These are phyloP conservation scores for Strobilomyces confusus DNA, from an alignment of 768 basidiomycete species.

Conservation along the genomic window DNA sequence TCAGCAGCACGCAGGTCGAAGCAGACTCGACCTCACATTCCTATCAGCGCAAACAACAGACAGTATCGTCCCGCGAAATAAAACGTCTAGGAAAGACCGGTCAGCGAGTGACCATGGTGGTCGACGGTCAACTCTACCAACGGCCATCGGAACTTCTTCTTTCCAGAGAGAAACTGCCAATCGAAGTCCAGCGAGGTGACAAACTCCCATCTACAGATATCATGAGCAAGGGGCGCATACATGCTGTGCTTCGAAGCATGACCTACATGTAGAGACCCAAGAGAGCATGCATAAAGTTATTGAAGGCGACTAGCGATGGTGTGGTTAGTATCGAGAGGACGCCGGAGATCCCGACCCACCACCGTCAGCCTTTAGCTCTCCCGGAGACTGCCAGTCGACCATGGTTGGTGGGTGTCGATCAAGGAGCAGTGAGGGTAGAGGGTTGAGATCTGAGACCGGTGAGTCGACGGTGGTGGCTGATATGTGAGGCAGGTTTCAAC, in stretches of 20 bases:
- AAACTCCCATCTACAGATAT: slow-evolving; percentile 57
- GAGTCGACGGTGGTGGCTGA: not conserved
- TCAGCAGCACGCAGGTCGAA: not conserved
- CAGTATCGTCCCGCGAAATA: slow-evolving; percentile 70
- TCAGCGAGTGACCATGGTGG: not conserved
- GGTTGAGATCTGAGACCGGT: not conserved
- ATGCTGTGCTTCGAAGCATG: not conserved
- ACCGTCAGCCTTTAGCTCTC: slow-evolving; percentile 45
- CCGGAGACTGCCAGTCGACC: slow-evolving; percentile 55
- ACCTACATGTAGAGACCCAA: slow-evolving; percentile 59
- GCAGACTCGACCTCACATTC: slow-evolving; percentile 48
- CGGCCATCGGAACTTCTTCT: slow-evolving; percentile 62
- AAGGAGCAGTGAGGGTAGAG: slow-evolving; percentile 1
- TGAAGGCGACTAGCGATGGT: slow-evolving; percentile 28
- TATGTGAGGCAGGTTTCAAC: not conserved
- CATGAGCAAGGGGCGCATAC: slow-evolving; percentile 6
- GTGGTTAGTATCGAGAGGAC: slow-evolving; percentile 6
- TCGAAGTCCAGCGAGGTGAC: slow-evolving; percentile 60
- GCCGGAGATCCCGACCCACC: slow-evolving; percentile 29
- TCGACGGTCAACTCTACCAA: slow-evolving; percentile 39
- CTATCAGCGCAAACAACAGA: slow-evolving; percentile 59
- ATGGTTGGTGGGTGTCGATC: slow-evolving; percentile 28
- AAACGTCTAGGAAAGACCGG: slow-evolving; percentile 41
- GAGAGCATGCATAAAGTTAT: slow-evolving; percentile 56
- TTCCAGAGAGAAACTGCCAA: slow-evolving; percentile 55